Base-by-base conservation (phyloP, 73 alveolate genomes). In the Symbiodinium pilosum region DNA sequence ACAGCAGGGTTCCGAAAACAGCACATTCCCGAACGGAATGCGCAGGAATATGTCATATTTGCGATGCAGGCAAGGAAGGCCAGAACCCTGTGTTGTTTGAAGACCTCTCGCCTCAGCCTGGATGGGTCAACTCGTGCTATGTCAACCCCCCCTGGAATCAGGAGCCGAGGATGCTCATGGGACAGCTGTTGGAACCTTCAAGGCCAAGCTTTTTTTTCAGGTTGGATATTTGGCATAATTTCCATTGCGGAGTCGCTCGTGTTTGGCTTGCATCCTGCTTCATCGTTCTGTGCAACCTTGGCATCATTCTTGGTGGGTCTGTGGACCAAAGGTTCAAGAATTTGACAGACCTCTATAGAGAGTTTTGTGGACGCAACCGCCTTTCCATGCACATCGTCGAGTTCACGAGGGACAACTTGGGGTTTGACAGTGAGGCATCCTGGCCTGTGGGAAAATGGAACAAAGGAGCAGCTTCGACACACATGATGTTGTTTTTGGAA, bases 361-460 rank as follows among this genome's bases (percentile, higher is more conserved):
- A 41, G 2, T 87, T 87, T 87, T 54, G 94, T 59, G 39, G 34
- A 3, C 21, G 14, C 11, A 1, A 16, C 11, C 36, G 56, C 36
- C 43, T 56, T 2, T 36, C 94, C 6, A 84, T 84, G 7, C 56
- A 87, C 85, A 34, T 87, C 28, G 4, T 64, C 6, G 94, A 87
- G 64, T 36, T 87, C n/a, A 32, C 44, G 3, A 24, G 94, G 16
- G 85, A 71, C 8, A 87, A 59, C n/a, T 1, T 87, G 54, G 32
- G 32, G 8, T 87, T 54, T n/a, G 84, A 77, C 30, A 8, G 4
- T 26, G 26, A 28, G 28, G 6, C 30, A 2, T 4, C 85, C 1
- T 87, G 38, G 20, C 94, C 94, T 20, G 24, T 87, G 28, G 94
- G 94, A 12, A 59, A 54, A 3, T 87, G 94, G 94, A 38, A 56